phyloP scores from a whole-genome alignment of 2,329 filamentous ascomycete genomes.

The Aspergillus terreus region DNA sequence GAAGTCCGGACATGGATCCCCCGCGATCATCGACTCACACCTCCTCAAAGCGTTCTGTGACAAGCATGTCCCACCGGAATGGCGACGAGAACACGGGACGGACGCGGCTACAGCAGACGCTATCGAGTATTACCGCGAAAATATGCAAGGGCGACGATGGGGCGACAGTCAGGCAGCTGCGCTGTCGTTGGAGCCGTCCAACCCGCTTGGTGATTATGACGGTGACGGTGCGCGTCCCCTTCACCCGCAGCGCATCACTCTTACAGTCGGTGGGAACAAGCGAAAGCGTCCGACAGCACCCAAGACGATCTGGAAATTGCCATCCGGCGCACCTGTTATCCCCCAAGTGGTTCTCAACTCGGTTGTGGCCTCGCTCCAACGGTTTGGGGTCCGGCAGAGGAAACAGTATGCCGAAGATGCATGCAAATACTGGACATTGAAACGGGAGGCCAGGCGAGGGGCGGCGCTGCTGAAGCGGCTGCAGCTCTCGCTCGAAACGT shows the following conservation, averaged over 20 bases:
- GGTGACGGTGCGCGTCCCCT: conserved; percentile 35
- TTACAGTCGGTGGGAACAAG: conserved; percentile 56
- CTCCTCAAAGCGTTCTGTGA: conserved; percentile 94
- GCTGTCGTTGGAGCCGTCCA: conserved; percentile 71
- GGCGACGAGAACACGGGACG: conserved; percentile 80
- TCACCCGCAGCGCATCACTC: conserved; percentile 48
- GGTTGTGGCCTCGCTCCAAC: conserved; percentile 76
- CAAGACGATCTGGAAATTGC: conserved; percentile 83
- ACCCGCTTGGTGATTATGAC: conserved; percentile 56
- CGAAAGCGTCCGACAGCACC: conserved; percentile 50
- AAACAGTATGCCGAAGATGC: conserved; percentile 91
- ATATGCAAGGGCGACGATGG: conserved; percentile 88
- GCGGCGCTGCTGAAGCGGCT: conserved; percentile 89
- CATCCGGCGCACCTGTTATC: conserved; percentile 91
- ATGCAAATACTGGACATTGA: conserved; percentile 96
- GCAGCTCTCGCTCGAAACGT: conserved; percentile 91
- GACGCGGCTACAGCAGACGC: conserved; percentile 75
- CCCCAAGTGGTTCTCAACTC: conserved; percentile 82
- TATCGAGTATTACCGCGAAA: conserved; percentile 82
- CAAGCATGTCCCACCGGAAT: conserved; percentile 87
- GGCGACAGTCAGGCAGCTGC: conserved; percentile 84
- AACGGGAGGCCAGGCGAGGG: conserved; percentile 86
- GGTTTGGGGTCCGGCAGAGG: conserved; percentile 79
- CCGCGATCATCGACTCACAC: conserved; percentile 74
- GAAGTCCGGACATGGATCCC: conserved; percentile 82